Evolutionary conservation across 352 stramenopile genomes (phyloP).

Genomic region (Globisporangium carolinianum): DNA sequence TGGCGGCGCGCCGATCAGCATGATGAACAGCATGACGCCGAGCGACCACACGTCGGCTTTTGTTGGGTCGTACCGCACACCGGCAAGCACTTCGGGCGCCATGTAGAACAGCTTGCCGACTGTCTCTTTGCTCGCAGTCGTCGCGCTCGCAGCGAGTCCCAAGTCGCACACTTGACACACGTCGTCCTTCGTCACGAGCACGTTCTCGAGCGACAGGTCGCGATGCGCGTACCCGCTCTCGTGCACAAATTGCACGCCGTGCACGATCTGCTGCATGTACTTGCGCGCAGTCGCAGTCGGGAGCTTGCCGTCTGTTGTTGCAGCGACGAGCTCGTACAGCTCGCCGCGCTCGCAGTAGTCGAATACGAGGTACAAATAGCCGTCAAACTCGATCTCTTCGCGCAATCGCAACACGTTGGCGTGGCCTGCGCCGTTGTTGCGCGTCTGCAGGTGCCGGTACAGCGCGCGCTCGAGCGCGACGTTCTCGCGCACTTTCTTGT

Average conservation of each 20-base stretch:
- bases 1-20: slow-evolving; percentile 60
- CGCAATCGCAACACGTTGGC: slow-evolving; percentile 55
- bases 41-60: slow-evolving; percentile 83
- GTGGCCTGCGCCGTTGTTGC: slow-evolving; percentile 55
- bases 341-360: slow-evolving; percentile 67
- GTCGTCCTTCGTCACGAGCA: slow-evolving; percentile 66
- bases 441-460: slow-evolving; percentile 50
- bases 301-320: slow-evolving; percentile 45
- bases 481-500: slow-evolving; percentile 78
- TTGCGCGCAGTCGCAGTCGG: slow-evolving; percentile 23
- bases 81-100: slow-evolving; percentile 70
- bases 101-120: slow-evolving; percentile 87
- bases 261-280: slow-evolving; percentile 66
- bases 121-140: slow-evolving; percentile 34
- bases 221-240: slow-evolving; percentile 68
- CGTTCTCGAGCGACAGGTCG: slow-evolving; percentile 82
- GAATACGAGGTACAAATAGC: slow-evolving; percentile 75
- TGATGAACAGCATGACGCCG: slow-evolving; percentile 83
- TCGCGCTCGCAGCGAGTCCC: slow-evolving; percentile 49
- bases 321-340: slow-evolving; percentile 74
- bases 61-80: slow-evolving; percentile 51
- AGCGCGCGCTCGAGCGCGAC: slow-evolving; percentile 69
- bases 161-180: slow-evolving; percentile 82
- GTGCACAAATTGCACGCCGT: slow-evolving; percentile 72
- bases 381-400: slow-evolving; percentile 75